Evolutionary conservation across 2,329 filamentous ascomycete species (phyloP), one percentile per base, ranked within the genome.

Genomic region (Calonectria hawksworthii): DNA sequence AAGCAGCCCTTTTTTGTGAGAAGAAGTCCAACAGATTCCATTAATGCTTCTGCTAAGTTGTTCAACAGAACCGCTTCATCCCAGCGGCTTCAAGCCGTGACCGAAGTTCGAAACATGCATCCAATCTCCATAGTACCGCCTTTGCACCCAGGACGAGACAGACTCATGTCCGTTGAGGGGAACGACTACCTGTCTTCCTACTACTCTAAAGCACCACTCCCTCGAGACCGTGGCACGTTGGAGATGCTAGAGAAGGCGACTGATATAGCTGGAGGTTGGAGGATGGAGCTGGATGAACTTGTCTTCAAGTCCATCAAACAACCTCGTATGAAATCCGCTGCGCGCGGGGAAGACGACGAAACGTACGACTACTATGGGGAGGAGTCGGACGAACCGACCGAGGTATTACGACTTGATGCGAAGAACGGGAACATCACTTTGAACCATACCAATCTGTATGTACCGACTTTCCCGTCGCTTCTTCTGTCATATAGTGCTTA

Each of bases 251-350:
- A 77, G 30, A 69, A 50, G n/a, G 70, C 73, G 51, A 79, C 77
- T 10, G 73, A 66, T 11, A 66, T 52, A 32, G 74, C 76, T 50
- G 81, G 81, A 16, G 79, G 76, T 66, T 79, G 69, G 56, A 79
- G 74, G 54, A 72, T 83, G 9, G 72, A 80, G 4, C 41, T 82
- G 5, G 77, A 82, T 10, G 68, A 76, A 18, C 56, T 83, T 4
- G 18, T 59, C 32, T 80, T 83, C 68, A 76, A 66, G 38, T 70
- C 63, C 26, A 23, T 66, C 7, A n/a, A 30, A 34, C 66, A 66
- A 13, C 26, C 61, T 8, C 52, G 21, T 23, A 61, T 61, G 51
- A 32, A 52, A 44, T 26, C 26, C 13, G 9, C 3, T 9, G 10
- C 2, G 14, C 16, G 28, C 36, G 5, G 26, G 4, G n/a, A 18